phyloP scores from a whole-genome alignment of 148 eudicot species.

The Rhododendron ferrugineum region DNA sequence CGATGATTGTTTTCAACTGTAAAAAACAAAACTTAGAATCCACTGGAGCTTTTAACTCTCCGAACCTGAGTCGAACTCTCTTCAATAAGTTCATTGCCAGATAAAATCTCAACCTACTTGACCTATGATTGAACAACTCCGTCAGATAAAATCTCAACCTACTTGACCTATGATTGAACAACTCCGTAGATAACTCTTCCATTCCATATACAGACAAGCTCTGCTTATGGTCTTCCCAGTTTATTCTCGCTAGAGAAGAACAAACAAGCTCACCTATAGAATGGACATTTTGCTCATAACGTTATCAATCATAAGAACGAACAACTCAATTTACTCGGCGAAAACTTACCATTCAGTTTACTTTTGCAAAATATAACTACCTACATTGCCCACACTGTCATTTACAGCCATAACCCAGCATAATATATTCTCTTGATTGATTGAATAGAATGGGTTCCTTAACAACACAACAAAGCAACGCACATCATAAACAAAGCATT shows the following conservation, averaged over 20 bases:
- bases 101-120: too few relatives aligned
- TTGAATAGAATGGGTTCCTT: background rate
- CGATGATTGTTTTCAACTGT: background rate
- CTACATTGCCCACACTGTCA: background rate
- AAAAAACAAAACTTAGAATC: background rate
- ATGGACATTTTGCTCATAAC: background rate
- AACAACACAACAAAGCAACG: background rate
- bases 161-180: background rate
- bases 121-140: background rate
- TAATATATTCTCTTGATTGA: background rate
- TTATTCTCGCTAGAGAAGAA: background rate
- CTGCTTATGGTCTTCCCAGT: background rate
- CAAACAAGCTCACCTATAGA: background rate
- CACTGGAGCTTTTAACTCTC: background rate
- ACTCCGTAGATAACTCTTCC: background rate
- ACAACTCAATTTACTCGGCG: background rate
- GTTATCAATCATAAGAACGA: background rate
- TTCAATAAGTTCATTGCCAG: background rate
- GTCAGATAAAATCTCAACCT: too few relatives aligned
- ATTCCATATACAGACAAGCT: background rate
- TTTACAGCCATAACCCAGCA: background rate
- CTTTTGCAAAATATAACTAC: too few relatives aligned
- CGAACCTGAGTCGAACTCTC: background rate
- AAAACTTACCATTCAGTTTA: too few relatives aligned
- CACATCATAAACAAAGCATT: background rate